phyloP scores from a whole-genome alignment of 1,284 basidiomycete genomes.

The Malassezia sympodialis region DNA sequence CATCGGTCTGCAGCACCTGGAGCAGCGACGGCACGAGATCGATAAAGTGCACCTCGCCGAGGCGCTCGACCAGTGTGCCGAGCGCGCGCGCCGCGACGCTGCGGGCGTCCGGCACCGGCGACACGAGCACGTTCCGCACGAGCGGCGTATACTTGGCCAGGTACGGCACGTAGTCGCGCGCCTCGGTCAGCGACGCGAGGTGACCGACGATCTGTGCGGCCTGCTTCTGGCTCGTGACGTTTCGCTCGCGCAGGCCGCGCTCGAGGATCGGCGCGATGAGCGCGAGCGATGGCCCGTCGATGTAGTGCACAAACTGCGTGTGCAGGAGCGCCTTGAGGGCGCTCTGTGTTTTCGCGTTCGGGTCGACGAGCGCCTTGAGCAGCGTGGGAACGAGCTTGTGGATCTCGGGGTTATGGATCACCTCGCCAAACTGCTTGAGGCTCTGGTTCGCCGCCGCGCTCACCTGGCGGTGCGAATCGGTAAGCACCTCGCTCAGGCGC shows the following conservation, averaged over 20 bases:
- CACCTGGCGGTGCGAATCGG: slow-evolving; percentile 95
- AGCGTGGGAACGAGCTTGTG: slow-evolving; percentile 82
- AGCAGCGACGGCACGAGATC: slow-evolving; percentile 85
- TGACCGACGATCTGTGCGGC: slow-evolving; percentile 96
- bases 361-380: slow-evolving; percentile 91
- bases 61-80: slow-evolving; percentile 89
- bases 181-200: slow-evolving; percentile 76
- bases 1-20: slow-evolving; percentile 80
- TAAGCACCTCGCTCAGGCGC: slow-evolving; percentile 81
- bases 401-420: slow-evolving; percentile 59
- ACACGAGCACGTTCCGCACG: slow-evolving; percentile 78
- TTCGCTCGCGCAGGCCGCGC: slow-evolving; percentile 78
- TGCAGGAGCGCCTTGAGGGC: slow-evolving; percentile 75
- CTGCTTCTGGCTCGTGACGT: slow-evolving; percentile 87
- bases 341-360: slow-evolving; percentile 69
- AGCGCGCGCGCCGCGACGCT: slow-evolving; percentile 93
- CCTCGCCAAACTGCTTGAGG: slow-evolving; percentile 90
- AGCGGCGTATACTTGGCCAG: slow-evolving; percentile 76
- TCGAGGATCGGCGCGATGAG: slow-evolving; percentile 92
- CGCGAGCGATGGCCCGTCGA: slow-evolving; percentile 94
- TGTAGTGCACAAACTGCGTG: slow-evolving; percentile 95
- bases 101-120: slow-evolving; percentile 87
- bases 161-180: slow-evolving; percentile 95
- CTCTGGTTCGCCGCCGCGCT: slow-evolving; percentile 84
- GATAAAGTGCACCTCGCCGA: slow-evolving; percentile 91